Evolutionary conservation across 768 basidiomycete species (phyloP).

Genomic region (Mrakia blollopis): DNA sequence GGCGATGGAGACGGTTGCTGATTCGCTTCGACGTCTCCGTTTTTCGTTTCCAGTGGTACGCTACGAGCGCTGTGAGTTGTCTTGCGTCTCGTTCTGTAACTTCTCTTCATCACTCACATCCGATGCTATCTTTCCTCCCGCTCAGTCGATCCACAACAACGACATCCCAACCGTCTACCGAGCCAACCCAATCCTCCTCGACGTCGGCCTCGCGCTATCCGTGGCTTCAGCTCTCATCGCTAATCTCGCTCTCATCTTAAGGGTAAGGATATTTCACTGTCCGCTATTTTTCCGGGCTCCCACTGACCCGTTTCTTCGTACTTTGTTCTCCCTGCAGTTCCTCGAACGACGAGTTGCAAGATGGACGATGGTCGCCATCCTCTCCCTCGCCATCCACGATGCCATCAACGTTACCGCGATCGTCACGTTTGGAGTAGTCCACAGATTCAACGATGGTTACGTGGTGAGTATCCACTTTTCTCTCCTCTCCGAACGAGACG

Average conservation of each 20-base stretch:
- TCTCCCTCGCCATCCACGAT: constrained; percentile 67
- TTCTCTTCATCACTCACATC: background rate
- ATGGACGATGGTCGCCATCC: constrained; percentile 62
- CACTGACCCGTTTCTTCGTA: background rate
- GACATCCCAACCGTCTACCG: constrained; percentile 50
- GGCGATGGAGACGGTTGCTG: background rate
- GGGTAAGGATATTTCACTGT: background rate
- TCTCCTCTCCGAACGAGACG: no score
- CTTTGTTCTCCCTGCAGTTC: constrained; percentile 53
- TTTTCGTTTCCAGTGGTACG: background rate
- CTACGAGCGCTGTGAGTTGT: background rate
- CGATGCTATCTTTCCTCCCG: background rate
- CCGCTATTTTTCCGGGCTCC: background rate
- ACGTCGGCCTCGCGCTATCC: constrained; percentile 60
- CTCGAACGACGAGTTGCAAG: constrained; percentile 60
- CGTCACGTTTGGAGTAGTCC: constrained; percentile 57
- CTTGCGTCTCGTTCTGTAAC: background rate
- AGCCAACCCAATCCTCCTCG: constrained; percentile 57
- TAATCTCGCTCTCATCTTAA: constrained; percentile 57
- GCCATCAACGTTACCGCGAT: constrained; percentile 57
- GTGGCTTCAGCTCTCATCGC: constrained; percentile 65
- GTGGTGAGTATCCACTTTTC: background rate
- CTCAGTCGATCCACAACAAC: background rate
- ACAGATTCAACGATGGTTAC: background rate
- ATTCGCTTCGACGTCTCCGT: background rate